phyloP scores from a whole-genome alignment of 306 rosid genomes.

The Casuarina equisetifolia region DNA sequence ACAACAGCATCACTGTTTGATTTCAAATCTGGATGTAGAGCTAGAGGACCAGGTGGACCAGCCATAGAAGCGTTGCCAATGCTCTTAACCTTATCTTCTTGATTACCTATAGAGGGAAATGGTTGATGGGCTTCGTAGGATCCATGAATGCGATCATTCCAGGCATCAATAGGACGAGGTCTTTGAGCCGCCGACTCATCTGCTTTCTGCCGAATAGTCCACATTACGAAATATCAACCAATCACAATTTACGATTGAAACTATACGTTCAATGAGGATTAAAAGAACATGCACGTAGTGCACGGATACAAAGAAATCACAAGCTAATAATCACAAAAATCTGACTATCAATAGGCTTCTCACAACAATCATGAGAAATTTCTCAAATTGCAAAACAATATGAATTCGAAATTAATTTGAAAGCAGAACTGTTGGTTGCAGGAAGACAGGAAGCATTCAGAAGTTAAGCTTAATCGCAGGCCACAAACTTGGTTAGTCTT shows the following conservation, averaged over 20 bases:
- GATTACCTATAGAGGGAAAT: slow-evolving; percentile 37
- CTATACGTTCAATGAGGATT: neutral
- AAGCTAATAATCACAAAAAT: neutral
- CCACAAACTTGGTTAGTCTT: too few relatives aligned
- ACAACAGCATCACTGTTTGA: slow-evolving; percentile 38
- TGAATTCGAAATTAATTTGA: neutral
- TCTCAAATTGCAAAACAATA: neutral
- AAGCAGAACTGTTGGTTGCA: neutral
- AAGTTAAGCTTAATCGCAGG: too few relatives aligned
- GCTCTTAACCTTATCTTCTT: slow-evolving; percentile 35
- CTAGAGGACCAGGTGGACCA: slow-evolving; percentile 41
- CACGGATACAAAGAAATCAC: neutral
- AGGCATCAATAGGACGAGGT: slow-evolving; percentile 37
- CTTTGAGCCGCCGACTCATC: slow-evolving; percentile 48
- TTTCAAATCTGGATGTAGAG: slow-evolving; percentile 34
- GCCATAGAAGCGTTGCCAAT: slow-evolving; percentile 16
- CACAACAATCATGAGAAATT: neutral
- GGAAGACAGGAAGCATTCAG: neutral
- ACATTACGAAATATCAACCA: slow-evolving; percentile 12
- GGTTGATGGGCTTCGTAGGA: slow-evolving; percentile 51
- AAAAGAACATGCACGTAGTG: neutral
- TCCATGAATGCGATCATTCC: slow-evolving; percentile 50
- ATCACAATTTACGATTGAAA: neutral
- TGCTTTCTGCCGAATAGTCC: slow-evolving; percentile 50
- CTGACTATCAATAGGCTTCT: neutral